These are phyloP conservation scores for Paraphaeosphaeria minitans DNA, from an alignment of 2,329 filamentous ascomycete genomes.

Conservation along the genomic window DNA sequence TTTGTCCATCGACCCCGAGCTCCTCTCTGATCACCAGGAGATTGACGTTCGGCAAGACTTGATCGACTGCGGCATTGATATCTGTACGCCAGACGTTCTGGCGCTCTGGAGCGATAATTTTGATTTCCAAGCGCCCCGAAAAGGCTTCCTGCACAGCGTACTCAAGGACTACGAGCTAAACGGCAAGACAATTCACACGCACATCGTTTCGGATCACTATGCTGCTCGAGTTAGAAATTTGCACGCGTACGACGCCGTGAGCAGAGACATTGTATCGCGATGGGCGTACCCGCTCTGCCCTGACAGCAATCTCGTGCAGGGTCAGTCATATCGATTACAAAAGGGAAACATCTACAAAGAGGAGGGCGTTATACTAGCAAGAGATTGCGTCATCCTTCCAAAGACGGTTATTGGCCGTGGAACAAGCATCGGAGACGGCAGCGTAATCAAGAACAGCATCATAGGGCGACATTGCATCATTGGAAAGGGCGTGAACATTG, in stretches of 20 bases:
- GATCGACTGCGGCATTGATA: conserved; percentile 93
- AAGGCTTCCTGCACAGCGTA: conserved; percentile 88
- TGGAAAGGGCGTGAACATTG: conserved; percentile 79
- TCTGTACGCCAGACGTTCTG: conserved; percentile 94
- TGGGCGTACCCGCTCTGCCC: conserved; percentile 91
- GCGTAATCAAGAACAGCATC: conserved; percentile 73
- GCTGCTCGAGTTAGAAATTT: conserved; percentile 85
- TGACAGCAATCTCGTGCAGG: conserved; percentile 81
- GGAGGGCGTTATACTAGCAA: conserved; percentile 73
- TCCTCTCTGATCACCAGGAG: conserved; percentile 75
- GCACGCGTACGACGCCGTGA: conserved; percentile 87
- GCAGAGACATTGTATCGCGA: conserved; percentile 80
- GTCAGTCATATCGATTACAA: conserved; percentile 74
- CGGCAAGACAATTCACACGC: conserved; percentile 92
- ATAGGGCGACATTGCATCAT: conserved; percentile 87
- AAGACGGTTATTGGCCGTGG: conserved; percentile 77
- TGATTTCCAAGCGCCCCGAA: conserved; percentile 88
- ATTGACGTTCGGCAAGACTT: conserved; percentile 85
- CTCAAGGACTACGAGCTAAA: conserved; percentile 97
- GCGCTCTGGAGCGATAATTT: conserved; percentile 97
- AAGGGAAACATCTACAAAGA: conserved; percentile 78
- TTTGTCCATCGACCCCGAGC: conserved; percentile 75
- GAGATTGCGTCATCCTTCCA: conserved; percentile 71
- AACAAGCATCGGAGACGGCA: conserved; percentile 75
- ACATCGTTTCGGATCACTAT: conserved; percentile 83